Percentiles rank a stretch among this genome's conserved stretches.
Evolutionary conservation across 805 yeast genomes (phyloP).

Genomic region (Suhomyces canberraensis): DNA sequence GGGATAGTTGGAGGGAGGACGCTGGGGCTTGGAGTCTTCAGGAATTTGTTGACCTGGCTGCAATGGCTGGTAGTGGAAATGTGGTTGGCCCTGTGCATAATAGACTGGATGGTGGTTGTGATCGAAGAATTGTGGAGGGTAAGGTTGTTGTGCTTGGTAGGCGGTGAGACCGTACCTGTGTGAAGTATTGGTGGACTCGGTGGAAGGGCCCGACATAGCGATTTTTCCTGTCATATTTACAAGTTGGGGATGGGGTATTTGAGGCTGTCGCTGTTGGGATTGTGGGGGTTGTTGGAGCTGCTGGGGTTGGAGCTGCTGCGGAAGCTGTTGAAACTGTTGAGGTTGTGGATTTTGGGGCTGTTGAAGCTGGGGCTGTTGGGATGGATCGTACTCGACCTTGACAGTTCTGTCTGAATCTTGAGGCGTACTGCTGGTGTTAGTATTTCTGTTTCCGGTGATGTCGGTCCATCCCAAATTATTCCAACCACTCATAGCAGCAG

Average conservation of each 20-base stretch:
- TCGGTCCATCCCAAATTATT: slow-evolving; percentile 4
- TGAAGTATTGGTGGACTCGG: too few relatives aligned
- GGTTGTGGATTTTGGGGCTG: too few relatives aligned
- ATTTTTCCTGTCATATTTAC: too few relatives aligned
- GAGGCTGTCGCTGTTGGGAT: too few relatives aligned
- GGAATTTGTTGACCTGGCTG: not conserved
- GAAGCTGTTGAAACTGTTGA: too few relatives aligned
- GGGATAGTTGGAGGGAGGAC: not conserved
- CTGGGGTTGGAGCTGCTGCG: too few relatives aligned
- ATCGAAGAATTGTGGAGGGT: not conserved
- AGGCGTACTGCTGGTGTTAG: slow-evolving; percentile 1
- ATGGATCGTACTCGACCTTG: too few relatives aligned
- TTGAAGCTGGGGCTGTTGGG: too few relatives aligned
- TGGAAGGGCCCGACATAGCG: too few relatives aligned
- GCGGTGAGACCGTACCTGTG: not conserved
- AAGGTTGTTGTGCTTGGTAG: not conserved
- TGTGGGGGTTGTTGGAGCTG: too few relatives aligned
- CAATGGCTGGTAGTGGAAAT: not conserved
- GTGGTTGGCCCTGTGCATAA: not conserved
- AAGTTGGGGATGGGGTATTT: too few relatives aligned
- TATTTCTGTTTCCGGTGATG: slow-evolving; percentile 1
- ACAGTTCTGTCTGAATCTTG: too few relatives aligned
- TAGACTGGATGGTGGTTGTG: not conserved
- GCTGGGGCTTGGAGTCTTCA: not conserved
- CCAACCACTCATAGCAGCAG: slow-evolving; percentile 5